Percentiles rank a stretch among this genome's conserved stretches.
These are phyloP conservation scores for Irpex rosettiformis DNA, from an alignment of 1,284 basidiomycete genomes.

Conservation along the genomic window DNA sequence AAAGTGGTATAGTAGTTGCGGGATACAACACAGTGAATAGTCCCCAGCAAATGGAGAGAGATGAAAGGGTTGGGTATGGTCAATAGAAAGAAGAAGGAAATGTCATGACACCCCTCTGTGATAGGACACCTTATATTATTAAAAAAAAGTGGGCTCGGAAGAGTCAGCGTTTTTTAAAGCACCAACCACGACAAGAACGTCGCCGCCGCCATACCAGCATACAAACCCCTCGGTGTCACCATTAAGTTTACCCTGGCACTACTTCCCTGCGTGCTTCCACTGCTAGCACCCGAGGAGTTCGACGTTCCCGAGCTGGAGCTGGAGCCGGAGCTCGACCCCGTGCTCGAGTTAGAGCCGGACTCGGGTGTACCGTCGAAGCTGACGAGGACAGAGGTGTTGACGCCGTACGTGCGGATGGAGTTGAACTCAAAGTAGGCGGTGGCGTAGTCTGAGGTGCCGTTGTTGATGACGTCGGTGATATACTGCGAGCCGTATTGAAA, in stretches of 20 bases:
- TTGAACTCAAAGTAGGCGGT: conserved; percentile 51
- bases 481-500: conserved; percentile 3
- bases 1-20: too few relatives aligned
- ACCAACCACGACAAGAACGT: background rate
- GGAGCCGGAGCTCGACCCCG: background rate
- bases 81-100: too few relatives aligned
- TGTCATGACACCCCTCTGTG: too few relatives aligned
- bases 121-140: too few relatives aligned
- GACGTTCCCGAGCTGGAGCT: background rate
- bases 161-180: background rate
- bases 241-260: background rate
- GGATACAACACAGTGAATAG: too few relatives aligned
- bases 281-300: background rate
- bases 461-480: conserved; percentile 39
- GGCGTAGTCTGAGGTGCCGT: conserved; percentile 44
- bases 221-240: background rate
- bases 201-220: background rate
- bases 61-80: too few relatives aligned
- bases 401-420: conserved; percentile 43
- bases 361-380: background rate
- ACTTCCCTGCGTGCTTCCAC: background rate
- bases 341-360: background rate
- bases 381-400: conserved; percentile 20
- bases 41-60: too few relatives aligned
- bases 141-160: too few relatives aligned